Conservation (phyloP, 352 stramenopile species). For the Lagenidium sp. region DNA sequence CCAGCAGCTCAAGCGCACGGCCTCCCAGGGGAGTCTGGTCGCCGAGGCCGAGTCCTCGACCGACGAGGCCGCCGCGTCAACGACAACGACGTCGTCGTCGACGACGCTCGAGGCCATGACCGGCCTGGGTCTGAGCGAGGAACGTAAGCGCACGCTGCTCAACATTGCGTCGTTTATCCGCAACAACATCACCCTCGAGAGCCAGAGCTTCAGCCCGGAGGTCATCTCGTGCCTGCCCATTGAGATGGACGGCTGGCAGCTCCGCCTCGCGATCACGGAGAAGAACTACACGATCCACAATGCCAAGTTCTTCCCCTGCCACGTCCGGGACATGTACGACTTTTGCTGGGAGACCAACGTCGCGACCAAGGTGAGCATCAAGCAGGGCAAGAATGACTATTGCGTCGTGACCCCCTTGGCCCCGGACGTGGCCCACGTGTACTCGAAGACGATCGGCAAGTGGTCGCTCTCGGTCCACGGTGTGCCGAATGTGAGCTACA, state of each 20-base stretch:
- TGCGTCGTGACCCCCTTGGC: slow-evolving; percentile 68
- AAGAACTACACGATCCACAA: slow-evolving; percentile 88
- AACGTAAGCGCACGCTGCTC: slow-evolving; percentile 51
- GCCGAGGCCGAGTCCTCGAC: slow-evolving; percentile 31
- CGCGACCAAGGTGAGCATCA: slow-evolving; percentile 63
- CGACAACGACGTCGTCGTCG: slow-evolving; percentile 22
- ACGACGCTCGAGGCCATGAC: slow-evolving; percentile 18
- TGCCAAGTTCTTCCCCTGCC: slow-evolving; percentile 80
- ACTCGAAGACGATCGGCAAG: slow-evolving; percentile 78
- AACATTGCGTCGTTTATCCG: slow-evolving; percentile 70
- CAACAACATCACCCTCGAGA: slow-evolving; percentile 78
- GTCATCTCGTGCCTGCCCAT: slow-evolving; percentile 83
- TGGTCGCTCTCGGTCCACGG: slow-evolving; percentile 80
- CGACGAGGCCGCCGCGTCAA: slow-evolving; percentile 24
- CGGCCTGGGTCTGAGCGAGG: slow-evolving; percentile 48
- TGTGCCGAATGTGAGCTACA: slow-evolving; percentile 82
- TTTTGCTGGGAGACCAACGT: slow-evolving; percentile 86
- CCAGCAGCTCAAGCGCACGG: slow-evolving; percentile 13
- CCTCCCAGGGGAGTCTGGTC: slow-evolving; percentile 18
- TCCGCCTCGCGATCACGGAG: slow-evolving; percentile 77
- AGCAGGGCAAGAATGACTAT: slow-evolving; percentile 75
- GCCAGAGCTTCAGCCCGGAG: slow-evolving; percentile 71
- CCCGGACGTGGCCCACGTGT: slow-evolving; percentile 69
- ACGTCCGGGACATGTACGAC: slow-evolving; percentile 67
- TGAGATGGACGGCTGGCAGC: slow-evolving; percentile 82